A percentile compares a stretch with the other conserved stretches of the same genome.
Evolutionary conservation across 768 basidiomycete genomes (phyloP).

Genomic region (Naganishia vishniacii): DNA sequence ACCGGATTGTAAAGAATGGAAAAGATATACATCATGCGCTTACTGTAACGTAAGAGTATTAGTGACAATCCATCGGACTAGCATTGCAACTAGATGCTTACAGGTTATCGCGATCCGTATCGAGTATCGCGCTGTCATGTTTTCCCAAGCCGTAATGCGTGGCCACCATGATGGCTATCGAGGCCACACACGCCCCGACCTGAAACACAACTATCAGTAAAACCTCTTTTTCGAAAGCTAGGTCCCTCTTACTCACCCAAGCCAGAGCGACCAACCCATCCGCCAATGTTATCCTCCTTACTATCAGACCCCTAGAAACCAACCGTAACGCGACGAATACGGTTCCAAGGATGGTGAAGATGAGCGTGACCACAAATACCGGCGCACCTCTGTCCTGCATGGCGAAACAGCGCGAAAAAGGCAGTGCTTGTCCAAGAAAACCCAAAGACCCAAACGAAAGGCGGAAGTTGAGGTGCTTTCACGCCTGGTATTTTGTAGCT

Average conservation of each 20-base stretch:
- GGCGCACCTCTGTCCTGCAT: conserved; percentile 13
- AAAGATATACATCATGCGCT: conserved; percentile 37
- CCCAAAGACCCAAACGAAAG: too few relatives aligned
- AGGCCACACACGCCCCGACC: conserved; percentile 11
- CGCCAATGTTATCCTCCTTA: conserved; percentile 33
- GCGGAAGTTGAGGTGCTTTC: too few relatives aligned
- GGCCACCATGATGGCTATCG: conserved; percentile 32
- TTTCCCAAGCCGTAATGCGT: conserved; percentile 37
- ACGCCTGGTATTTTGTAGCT: too few relatives aligned
- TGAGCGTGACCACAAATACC: conserved; percentile 41
- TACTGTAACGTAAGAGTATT: conserved; percentile 15
- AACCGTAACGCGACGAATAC: conserved; percentile 35
- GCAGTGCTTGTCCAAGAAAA: too few relatives aligned
- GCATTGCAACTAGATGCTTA: background rate
- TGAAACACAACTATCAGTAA: too few relatives aligned
- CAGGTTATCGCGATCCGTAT: background rate
- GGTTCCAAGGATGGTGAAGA: conserved; percentile 38
- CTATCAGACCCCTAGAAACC: conserved; percentile 38
- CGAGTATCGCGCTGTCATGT: background rate
- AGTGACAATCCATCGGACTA: conserved; percentile 18
- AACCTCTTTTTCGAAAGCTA: too few relatives aligned
- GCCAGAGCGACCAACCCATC: conserved; percentile 39
- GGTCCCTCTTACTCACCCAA: conserved; percentile 34
- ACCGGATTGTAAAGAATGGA: conserved; percentile 44
- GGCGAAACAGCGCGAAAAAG: background rate